Conservation (phyloP, 768 basidiomycete species). For the Boletus subcaerulescens region DNA sequence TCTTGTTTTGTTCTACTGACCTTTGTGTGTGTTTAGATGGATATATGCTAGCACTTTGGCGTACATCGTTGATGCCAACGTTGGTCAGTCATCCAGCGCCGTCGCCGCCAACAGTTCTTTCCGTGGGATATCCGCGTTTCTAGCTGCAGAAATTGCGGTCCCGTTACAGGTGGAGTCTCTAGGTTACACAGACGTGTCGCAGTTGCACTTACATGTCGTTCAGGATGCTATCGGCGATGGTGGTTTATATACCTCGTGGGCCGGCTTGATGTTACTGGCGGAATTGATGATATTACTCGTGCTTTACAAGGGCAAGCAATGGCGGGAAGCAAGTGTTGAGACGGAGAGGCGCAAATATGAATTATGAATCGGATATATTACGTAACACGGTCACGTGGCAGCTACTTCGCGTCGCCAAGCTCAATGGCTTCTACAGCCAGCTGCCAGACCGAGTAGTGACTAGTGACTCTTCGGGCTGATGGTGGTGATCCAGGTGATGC, state of each 20-base stretch:
- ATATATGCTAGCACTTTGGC: conserved; percentile 74
- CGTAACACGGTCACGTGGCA: too few species aligned
- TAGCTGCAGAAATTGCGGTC: conserved; percentile 71
- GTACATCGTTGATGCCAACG: conserved; percentile 86
- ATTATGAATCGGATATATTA: not conserved
- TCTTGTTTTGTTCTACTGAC: not conserved
- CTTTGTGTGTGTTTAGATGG: conserved; percentile 35
- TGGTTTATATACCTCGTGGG: conserved; percentile 71
- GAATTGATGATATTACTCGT: conserved; percentile 59
- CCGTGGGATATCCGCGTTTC: conserved; percentile 64
- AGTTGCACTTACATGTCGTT: not conserved
- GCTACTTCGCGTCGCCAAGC: too few species aligned
- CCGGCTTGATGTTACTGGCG: conserved; percentile 51
- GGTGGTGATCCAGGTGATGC: too few species aligned
- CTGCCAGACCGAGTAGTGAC: too few species aligned
- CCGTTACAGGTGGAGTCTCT: conserved; percentile 52
- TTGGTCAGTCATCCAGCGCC: conserved; percentile 74
- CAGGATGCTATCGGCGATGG: conserved; percentile 77
- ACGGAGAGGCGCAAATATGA: conserved; percentile 31
- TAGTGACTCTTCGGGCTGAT: too few species aligned
- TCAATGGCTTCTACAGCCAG: too few species aligned
- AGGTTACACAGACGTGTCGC: not conserved
- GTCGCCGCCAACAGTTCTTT: conserved; percentile 75
- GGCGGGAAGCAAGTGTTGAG: conserved; percentile 45
- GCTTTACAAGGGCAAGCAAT: conserved; percentile 54